A percentile compares a stretch with the other conserved stretches of the same genome.
These are phyloP conservation scores for Trichophyton schoenleinii DNA, from an alignment of 2,329 filamentous ascomycete species.

Conservation along the genomic window DNA sequence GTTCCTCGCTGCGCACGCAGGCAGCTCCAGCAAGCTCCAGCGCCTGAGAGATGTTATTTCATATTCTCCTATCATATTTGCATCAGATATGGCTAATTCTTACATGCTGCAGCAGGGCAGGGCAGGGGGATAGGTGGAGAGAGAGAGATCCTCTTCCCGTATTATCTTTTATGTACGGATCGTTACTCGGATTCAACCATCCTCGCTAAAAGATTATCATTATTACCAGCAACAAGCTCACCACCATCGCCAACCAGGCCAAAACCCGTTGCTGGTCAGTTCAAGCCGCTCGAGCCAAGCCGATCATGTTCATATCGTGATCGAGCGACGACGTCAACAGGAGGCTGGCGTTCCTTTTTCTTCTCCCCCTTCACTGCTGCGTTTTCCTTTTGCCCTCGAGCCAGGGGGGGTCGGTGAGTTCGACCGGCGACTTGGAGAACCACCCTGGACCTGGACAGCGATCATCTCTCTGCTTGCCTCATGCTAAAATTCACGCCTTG, in stretches of 20 bases:
- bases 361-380: too few species aligned
- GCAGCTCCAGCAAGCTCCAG: too few species aligned
- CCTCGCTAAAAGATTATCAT: background rate
- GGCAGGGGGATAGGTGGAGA: background rate
- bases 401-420: background rate
- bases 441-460: background rate
- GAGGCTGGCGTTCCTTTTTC: too few species aligned
- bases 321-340: background rate
- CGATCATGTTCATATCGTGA: background rate
- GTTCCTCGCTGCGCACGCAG: background rate
- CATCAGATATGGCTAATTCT: background rate
- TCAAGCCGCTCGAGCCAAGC: background rate
- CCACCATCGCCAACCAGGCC: background rate
- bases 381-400: background rate
- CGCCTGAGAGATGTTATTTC: too few species aligned
- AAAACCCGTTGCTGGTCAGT: background rate
- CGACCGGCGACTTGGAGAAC: background rate
- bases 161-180: background rate
- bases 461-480: background rate
- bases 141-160: background rate
- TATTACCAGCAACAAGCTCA: too few species aligned
- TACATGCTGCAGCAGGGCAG: background rate
- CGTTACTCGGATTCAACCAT: background rate
- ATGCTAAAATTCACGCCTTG: too few species aligned
- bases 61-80: background rate